Evolutionary conservation across 208 protist species (phyloP).

Genomic region (Trypanosoma platydactyli): DNA sequence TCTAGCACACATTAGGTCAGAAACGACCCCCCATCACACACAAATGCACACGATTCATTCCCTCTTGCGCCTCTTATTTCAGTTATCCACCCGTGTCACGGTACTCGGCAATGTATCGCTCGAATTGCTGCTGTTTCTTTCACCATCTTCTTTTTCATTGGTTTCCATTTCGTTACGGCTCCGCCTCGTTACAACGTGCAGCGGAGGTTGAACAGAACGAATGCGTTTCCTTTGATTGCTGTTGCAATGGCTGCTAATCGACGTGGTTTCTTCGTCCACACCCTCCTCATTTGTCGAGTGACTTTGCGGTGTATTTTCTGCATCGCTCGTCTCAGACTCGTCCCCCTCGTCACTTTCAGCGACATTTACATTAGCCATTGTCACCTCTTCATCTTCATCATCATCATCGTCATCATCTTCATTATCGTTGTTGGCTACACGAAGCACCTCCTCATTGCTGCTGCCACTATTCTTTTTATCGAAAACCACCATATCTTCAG

Average conservation of each 20-base stretch:
- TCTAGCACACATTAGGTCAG: not conserved
- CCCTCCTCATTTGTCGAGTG: slow-evolving; percentile 1
- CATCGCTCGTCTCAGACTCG: not conserved
- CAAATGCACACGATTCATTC: no score
- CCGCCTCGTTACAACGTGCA: not conserved
- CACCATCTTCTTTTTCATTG: no score
- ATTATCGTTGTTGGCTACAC: not conserved
- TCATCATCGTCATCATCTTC: slow-evolving; percentile 12
- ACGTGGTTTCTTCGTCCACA: slow-evolving; percentile 7
- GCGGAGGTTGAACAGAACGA: not conserved
- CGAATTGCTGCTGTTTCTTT: no score
- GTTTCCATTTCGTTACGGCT: not conserved
- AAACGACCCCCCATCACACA: no score
- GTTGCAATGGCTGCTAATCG: not conserved
- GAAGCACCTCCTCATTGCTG: not conserved
- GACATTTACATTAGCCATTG: not conserved
- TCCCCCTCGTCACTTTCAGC: not conserved
- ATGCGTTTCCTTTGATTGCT: not conserved
- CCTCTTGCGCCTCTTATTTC: no score
- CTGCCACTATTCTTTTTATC: slow-evolving; percentile 9
- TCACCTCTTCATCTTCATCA: slow-evolving; percentile 1
- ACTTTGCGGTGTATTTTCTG: no score
- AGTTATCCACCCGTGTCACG: no score
- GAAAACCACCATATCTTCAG: slow-evolving; percentile 36
- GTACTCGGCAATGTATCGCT: no score